Base-by-base conservation (phyloP, 208 protist species). In the Crithidia acanthocephali region DNA sequence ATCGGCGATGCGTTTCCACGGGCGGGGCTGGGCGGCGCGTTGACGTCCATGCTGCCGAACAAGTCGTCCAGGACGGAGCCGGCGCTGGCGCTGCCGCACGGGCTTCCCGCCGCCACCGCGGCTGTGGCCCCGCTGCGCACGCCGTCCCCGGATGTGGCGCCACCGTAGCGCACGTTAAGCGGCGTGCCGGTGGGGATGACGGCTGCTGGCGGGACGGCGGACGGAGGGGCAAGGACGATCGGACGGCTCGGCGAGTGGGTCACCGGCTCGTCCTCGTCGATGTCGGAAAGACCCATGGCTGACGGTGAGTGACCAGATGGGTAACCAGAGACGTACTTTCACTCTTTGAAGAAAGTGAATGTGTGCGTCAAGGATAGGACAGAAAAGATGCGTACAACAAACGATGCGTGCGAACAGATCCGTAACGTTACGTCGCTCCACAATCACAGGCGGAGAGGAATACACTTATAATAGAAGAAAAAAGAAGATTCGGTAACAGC, bases 281-380 rank as follows among this genome's bases (percentile, higher is more conserved):
- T 91, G 65, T 96, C 90, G 8, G 85, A 88, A 33, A 96, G 79
- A 23, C 88, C 83, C 86, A 96, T 93, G 33, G 27, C 35, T 64
- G 4, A 58, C 9, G 9, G n/a, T 42, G 37, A 50, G 20, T 13
- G 16, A 50, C 5, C 40, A 65, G 16, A 60, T 60, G 35, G 20
- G 37, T 28, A 16, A 16, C 42, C 18, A 20, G 23, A 68, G 32
- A 57, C n/a, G n/a, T n/a, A n/a, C n/a, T n/a, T n/a, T 42, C 37
- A 13, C 13, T 15, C 9, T 42, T 42, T 6, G 6, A 13, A 42
- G 37, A 13, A 42, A 42, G 37, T 13, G 13, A 42, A 42, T 42
- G 37, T 42, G 6, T 42, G 37, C 37, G 37, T n/a, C n/a, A n/a
- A n/a, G n/a, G n/a, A n/a, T n/a, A n/a, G n/a, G n/a, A n/a, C n/a